Evolutionary conservation across 805 yeast genomes (phyloP).

Genomic region (Monosporozyma servazzii): DNA sequence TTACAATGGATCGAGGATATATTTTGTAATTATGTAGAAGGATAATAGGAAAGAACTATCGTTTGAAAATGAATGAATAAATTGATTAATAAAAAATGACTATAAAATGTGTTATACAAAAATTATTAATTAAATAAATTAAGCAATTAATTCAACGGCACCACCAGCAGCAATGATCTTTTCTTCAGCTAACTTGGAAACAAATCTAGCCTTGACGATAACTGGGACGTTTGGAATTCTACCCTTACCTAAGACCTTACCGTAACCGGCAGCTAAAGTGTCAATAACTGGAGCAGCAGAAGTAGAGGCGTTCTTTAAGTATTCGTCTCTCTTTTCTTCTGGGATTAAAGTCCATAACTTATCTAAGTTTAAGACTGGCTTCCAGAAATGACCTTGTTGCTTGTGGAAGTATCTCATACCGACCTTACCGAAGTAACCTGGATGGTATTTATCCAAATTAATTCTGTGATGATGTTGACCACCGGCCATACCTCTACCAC

Average conservation of each 20-base stretch:
- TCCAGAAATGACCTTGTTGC: conserved; percentile 92
- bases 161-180: conserved; percentile 99
- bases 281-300: conserved; percentile 98
- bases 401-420: conserved; percentile 99
- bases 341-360: conserved; percentile 96
- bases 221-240: conserved; percentile 96
- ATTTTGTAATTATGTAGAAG: neutral
- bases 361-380: conserved; percentile 96
- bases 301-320: conserved; percentile 73
- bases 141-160: conserved; percentile 98
- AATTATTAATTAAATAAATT: conserved; percentile 30
- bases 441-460: conserved; percentile 99
- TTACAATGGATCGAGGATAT: neutral
- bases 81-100: conserved; percentile 1
- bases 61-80: neutral
- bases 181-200: conserved; percentile 98
- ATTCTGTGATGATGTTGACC: conserved; percentile 99
- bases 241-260: conserved; percentile 99
- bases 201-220: conserved; percentile 98
- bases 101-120: neutral
- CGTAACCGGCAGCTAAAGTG: conserved; percentile 99
- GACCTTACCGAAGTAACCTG: conserved; percentile 99
- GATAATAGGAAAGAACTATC: too few relatives aligned
- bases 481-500: conserved; percentile 99
- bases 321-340: conserved; percentile 87